These are phyloP conservation scores for Leccinellum luteum DNA, from an alignment of 768 basidiomycete genomes.

Conservation along the genomic window DNA sequence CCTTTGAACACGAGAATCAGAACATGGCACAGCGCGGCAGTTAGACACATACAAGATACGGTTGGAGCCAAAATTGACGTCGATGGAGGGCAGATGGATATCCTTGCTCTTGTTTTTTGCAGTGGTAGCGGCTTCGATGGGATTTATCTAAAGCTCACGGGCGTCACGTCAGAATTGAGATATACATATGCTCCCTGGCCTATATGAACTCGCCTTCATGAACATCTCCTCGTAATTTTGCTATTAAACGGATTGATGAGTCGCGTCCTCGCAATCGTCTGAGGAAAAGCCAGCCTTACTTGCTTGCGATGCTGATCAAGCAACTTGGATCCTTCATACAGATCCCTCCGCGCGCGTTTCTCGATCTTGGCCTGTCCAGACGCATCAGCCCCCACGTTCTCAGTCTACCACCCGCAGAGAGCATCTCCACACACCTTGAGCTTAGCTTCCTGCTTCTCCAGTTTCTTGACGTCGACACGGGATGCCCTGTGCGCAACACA, in stretches of 20 bases:
- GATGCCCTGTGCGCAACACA: constrained; percentile 58
- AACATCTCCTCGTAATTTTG: constrained; percentile 99
- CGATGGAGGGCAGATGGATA: constrained; percentile 91
- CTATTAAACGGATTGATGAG: constrained; percentile 36
- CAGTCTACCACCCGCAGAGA: neutral
- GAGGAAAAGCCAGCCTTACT: constrained; percentile 36
- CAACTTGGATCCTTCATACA: constrained; percentile 96
- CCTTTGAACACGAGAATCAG: constrained; percentile 35
- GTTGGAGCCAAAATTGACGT: constrained; percentile 94
- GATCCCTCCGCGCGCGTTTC: constrained; percentile 84
- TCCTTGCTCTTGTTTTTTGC: constrained; percentile 97
- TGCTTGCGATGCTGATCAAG: constrained; percentile 91
- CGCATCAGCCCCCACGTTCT: neutral
- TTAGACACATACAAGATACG: constrained; percentile 68
- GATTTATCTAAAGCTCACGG: constrained; percentile 66
- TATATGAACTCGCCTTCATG: constrained; percentile 71
- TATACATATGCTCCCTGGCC: neutral
- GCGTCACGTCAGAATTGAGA: neutral
- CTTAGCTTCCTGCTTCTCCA: constrained; percentile 97
- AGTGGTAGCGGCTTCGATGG: constrained; percentile 72
- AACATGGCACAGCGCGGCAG: neutral
- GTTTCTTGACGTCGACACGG: constrained; percentile 90
- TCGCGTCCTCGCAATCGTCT: neutral
- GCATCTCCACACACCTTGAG: constrained; percentile 55
- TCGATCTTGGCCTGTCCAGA: constrained; percentile 84